These are phyloP conservation scores for Malus hybrid DNA, from an alignment of 331 rosid genomes.

Conservation along the genomic window DNA sequence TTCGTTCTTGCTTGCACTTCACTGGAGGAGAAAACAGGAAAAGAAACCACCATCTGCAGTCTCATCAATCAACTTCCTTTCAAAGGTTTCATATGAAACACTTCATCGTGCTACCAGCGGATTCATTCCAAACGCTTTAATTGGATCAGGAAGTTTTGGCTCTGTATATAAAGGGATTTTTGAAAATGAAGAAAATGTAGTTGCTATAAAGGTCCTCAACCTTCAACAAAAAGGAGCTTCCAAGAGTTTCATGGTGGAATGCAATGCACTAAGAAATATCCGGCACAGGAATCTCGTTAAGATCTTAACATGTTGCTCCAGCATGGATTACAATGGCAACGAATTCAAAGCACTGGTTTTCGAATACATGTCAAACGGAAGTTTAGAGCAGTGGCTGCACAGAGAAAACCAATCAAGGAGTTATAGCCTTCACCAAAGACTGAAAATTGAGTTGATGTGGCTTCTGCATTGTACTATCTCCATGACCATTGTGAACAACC, in stretches of 20 bases:
- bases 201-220: conserved; percentile 43
- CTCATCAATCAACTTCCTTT: background rate
- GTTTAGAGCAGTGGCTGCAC: conserved; percentile 27
- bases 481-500: conserved; percentile 34
- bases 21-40: conserved; percentile 5
- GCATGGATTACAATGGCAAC: conserved; percentile 34
- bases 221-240: conserved; percentile 34
- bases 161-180: conserved; percentile 15
- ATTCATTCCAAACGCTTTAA: conserved; percentile 18
- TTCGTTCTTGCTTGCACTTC: background rate
- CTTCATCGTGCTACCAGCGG: conserved; percentile 23
- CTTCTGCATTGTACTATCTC: conserved; percentile 36
- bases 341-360: conserved; percentile 44
- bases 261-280: conserved; percentile 36
- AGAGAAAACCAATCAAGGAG: background rate
- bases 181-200: background rate
- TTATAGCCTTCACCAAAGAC: conserved; percentile 16
- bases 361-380: conserved; percentile 39
- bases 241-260: conserved; percentile 39
- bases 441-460: conserved; percentile 30
- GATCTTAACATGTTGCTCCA: conserved; percentile 31
- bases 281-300: conserved; percentile 41
- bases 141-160: conserved; percentile 24
- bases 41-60: background rate
- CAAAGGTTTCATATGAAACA: conserved; percentile 16